phyloP scores from a whole-genome alignment of 2,329 filamentous ascomycete species.

The Colletotrichum echinochloae region DNA sequence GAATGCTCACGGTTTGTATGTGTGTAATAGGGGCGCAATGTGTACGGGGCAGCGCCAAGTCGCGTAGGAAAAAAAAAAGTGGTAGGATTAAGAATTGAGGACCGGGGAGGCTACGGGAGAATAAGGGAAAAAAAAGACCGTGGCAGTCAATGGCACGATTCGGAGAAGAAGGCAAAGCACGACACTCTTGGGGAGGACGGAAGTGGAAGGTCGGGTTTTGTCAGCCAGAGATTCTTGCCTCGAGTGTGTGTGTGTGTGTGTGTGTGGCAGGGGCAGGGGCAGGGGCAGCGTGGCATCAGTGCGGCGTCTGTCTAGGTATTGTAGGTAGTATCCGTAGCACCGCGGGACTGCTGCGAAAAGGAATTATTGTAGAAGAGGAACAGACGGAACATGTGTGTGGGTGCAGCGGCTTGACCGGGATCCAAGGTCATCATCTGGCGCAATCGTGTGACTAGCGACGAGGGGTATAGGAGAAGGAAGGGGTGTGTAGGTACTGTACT shows the following conservation, averaged over 20 bases:
- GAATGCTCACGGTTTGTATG: conserved; percentile 14
- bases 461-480: background rate
- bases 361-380: background rate
- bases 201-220: conserved; percentile 39
- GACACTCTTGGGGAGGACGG: conserved; percentile 22
- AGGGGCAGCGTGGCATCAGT: background rate
- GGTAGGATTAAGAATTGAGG: conserved; percentile 24
- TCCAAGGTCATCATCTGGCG: conserved; percentile 34
- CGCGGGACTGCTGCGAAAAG: background rate
- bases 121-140: conserved; percentile 9
- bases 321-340: background rate
- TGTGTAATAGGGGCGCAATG: conserved; percentile 17
- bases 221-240: conserved; percentile 32
- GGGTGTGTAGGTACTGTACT: background rate
- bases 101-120: conserved; percentile 13
- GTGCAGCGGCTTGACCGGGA: conserved; percentile 21
- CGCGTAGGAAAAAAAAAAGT: background rate
- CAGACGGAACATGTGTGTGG: conserved; percentile 1
- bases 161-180: conserved; percentile 3
- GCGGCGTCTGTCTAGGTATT: background rate
- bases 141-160: conserved; percentile 34
- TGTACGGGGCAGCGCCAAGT: background rate
- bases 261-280: too few relatives aligned
- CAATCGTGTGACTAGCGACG: conserved; percentile 33
- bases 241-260: too few relatives aligned